Base-by-base conservation (phyloP, 2,329 filamentous ascomycete genomes). In the Pseudogymnoascus sp. region DNA sequence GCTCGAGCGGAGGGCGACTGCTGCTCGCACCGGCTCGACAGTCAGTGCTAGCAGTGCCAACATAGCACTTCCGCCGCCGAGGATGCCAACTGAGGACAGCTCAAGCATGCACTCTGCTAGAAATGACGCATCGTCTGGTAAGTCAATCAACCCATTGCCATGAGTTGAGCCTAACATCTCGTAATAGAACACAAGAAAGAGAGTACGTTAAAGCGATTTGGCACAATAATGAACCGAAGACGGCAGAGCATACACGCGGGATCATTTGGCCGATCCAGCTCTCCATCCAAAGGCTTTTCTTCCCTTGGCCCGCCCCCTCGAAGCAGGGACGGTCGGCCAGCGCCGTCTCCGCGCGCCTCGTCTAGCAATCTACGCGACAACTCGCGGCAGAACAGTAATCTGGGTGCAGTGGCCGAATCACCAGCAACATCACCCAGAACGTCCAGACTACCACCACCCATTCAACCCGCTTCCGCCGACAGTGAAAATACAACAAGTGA, bases 161-260 rank as follows among this genome's bases (percentile, higher is more conserved):
- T 63, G 67, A 70, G 42, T 61, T 50, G 21, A 61, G 16, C 61
- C 64, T 19, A 68, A 72, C 75, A 64, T 74, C 70, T 59, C 3
- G 21, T 61, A 37, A 63, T 67, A 74, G 83, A 85, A 69, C 83
- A 82, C 63, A 85, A 82, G 68, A 71, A 86, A 44, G 80, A 86
- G 56, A 84, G 83, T 69, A 73, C 73, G 8, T 67, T 77, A 53
- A 74, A 73, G 68, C 82, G 86, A 63, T 80, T 91, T 62, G 87
- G 88, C 14, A 90, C 87, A 11, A 87, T 90, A 78, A 81, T 90
- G 50, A 82, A 84, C 29, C 80, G 86, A 21, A 78, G 86, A 64
- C 80, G 87, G 40, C 86, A 89, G 73, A 90, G 86, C 73, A 79
- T 89, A 63, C 80, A 90, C 74, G 81, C 80, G 65, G 78, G 86